A percentile compares a stretch with the other conserved stretches of the same genome.
phyloP scores from a whole-genome alignment of 1,139 yeast genomes.

The Kodamaea plutei region DNA sequence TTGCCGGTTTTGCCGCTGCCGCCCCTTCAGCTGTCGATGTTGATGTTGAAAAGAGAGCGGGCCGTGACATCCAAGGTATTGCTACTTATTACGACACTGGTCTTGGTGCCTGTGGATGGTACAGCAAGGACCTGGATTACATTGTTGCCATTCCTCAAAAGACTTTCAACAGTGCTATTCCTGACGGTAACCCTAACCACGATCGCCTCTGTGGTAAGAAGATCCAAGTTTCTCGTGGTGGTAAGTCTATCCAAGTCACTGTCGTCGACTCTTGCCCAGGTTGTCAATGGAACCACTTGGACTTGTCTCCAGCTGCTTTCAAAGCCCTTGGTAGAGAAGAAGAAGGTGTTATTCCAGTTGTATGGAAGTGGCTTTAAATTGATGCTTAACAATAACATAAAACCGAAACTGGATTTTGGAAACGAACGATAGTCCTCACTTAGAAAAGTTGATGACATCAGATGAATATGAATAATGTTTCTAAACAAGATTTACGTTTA shows the following conservation, averaged over 20 bases:
- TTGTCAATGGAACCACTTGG: constrained; percentile 31
- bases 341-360: not conserved
- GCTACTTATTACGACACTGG: constrained; percentile 50
- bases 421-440: too few relatives aligned
- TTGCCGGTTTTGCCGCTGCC: not conserved
- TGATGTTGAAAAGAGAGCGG: constrained; percentile 26
- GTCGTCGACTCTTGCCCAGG: constrained; percentile 39
- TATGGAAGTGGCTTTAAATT: not conserved
- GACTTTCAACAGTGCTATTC: constrained; percentile 25
- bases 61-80: constrained; percentile 28
- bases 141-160: constrained; percentile 38
- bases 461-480: too few relatives aligned
- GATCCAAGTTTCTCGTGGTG: constrained; percentile 31
- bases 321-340: not conserved
- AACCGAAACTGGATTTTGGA: too few relatives aligned
- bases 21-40: constrained; percentile 9
- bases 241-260: constrained; percentile 37
- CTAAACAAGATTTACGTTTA: too few relatives aligned
- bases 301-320: constrained; percentile 41
- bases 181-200: constrained; percentile 32
- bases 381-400: too few relatives aligned
- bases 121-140: constrained; percentile 41
- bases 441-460: too few relatives aligned
- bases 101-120: constrained; percentile 56
- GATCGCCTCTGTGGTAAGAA: constrained; percentile 38